phyloP scores from a whole-genome alignment of 495 filamentous ascomycete species.

The Daldinia vernicosa region DNA sequence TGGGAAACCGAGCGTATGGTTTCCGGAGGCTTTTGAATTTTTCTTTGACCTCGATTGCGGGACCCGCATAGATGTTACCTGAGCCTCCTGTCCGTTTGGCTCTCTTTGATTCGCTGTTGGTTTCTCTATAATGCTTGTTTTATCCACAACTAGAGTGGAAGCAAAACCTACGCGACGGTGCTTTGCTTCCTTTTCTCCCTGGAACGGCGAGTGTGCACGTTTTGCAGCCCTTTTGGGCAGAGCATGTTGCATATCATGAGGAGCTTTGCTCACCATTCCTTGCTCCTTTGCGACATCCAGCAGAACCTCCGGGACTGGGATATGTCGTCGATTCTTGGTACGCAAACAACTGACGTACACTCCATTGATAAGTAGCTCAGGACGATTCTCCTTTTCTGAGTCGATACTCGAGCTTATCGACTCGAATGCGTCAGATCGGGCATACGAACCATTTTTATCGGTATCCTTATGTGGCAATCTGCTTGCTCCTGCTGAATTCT shows the following conservation, averaged over 20 bases:
- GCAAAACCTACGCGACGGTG: conserved; percentile 40
- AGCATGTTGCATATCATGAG: conserved; percentile 18
- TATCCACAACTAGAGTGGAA: neutral
- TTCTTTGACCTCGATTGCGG: conserved; percentile 34
- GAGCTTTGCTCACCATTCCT: conserved; percentile 41
- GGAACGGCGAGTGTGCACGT: conserved; percentile 18
- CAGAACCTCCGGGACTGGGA: conserved; percentile 33
- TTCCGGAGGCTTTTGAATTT: conserved; percentile 35
- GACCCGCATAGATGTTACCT: conserved; percentile 31
- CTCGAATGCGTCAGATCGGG: neutral
- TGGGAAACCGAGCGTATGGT: conserved; percentile 67
- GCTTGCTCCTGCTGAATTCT: neutral
- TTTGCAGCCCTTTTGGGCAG: conserved; percentile 18
- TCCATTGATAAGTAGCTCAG: conserved; percentile 28
- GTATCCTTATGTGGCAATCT: neutral
- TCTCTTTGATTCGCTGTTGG: neutral
- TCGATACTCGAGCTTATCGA: neutral
- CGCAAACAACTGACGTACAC: conserved; percentile 42
- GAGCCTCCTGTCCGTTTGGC: neutral
- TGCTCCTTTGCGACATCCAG: conserved; percentile 50
- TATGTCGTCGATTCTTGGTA: conserved; percentile 18
- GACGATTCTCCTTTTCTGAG: conserved; percentile 5
- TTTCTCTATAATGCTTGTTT: neutral
- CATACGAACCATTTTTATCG: neutral
- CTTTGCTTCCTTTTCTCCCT: conserved; percentile 30